phyloP scores from a whole-genome alignment of 108 stramenopile genomes.

The Cyclotella sp. region DNA sequence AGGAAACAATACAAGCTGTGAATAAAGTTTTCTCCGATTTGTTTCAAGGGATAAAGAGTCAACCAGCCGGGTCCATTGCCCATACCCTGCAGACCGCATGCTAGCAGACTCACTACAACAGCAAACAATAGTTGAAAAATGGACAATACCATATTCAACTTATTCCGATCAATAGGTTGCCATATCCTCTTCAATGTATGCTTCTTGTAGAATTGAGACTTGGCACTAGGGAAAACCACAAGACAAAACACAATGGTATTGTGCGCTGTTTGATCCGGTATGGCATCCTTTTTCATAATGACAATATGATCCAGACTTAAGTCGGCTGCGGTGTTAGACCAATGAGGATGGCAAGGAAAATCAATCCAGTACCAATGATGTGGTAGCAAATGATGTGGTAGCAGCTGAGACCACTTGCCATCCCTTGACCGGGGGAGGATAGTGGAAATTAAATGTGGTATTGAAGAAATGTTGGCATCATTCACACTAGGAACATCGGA shows the following conservation, averaged over 20 bases:
- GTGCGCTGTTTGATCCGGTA: constrained; percentile 71
- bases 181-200: constrained; percentile 70
- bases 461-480: constrained; percentile 6
- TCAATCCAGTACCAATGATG: constrained; percentile 59
- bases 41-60: constrained; percentile 66
- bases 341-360: constrained; percentile 70
- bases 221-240: constrained; percentile 70
- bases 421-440: constrained; percentile 55
- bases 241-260: constrained; percentile 79
- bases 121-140: constrained; percentile 78
- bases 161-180: constrained; percentile 77
- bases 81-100: constrained; percentile 76
- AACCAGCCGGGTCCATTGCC: constrained; percentile 67
- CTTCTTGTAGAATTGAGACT: constrained; percentile 87
- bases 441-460: constrained; percentile 8
- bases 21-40: constrained; percentile 70
- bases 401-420: too few species aligned
- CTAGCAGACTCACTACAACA: constrained; percentile 78
- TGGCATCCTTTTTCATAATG: constrained; percentile 61
- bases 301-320: constrained; percentile 65
- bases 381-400: too few species aligned
- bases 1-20: constrained; percentile 78
- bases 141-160: constrained; percentile 74
- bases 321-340: constrained; percentile 68
- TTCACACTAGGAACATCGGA: constrained; percentile 1